Percentiles rank a stretch among this genome's conserved stretches.
These are phyloP conservation scores for Narthecium ossifragum DNA, from an alignment of 106 monocot genomes.

Conservation along the genomic window DNA sequence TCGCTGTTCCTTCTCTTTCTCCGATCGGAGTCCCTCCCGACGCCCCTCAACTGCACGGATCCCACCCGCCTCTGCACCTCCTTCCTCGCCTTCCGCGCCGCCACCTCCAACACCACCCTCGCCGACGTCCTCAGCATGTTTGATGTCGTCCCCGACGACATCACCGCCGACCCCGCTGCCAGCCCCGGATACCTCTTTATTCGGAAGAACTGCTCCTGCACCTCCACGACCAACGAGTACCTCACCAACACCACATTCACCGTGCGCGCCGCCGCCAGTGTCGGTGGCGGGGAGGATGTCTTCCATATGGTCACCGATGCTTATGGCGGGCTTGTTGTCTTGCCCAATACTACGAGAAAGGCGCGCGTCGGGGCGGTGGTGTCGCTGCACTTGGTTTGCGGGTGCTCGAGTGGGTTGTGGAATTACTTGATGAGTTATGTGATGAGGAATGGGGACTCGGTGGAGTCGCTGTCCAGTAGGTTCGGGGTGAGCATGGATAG, in stretches of 20 bases:
- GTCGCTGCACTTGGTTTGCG: slow-evolving; percentile 60
- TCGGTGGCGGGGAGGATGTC: slow-evolving; percentile 5
- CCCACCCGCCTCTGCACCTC: slow-evolving; percentile 79
- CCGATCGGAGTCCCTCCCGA: neutral
- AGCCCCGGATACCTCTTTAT: slow-evolving; percentile 59
- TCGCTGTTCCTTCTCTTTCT: slow-evolving; percentile 6
- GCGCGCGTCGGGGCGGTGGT: slow-evolving; percentile 50
- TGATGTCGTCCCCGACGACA: slow-evolving; percentile 53
- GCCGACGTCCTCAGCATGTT: slow-evolving; percentile 71
- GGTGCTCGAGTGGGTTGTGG: slow-evolving; percentile 89
- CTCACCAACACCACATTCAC: slow-evolving; percentile 91
- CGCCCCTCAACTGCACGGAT: slow-evolving; percentile 84
- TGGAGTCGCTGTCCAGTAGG: slow-evolving; percentile 63
- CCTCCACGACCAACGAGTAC: slow-evolving; percentile 25
- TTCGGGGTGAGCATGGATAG: slow-evolving; percentile 94
- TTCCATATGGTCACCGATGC: slow-evolving; percentile 20
- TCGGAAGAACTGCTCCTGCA: slow-evolving; percentile 95
- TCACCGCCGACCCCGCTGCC: slow-evolving; percentile 54
- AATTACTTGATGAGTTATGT: slow-evolving; percentile 88
- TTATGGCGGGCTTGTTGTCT: slow-evolving; percentile 38
- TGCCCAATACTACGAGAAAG: slow-evolving; percentile 30
- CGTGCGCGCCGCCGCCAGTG: too few relatives aligned
- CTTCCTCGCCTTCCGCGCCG: slow-evolving; percentile 59
- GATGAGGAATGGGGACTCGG: slow-evolving; percentile 64
- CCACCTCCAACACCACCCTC: slow-evolving; percentile 18